phyloP scores from a whole-genome alignment of 176 grass and related monocot genomes.

The Musa schizocarpa region DNA sequence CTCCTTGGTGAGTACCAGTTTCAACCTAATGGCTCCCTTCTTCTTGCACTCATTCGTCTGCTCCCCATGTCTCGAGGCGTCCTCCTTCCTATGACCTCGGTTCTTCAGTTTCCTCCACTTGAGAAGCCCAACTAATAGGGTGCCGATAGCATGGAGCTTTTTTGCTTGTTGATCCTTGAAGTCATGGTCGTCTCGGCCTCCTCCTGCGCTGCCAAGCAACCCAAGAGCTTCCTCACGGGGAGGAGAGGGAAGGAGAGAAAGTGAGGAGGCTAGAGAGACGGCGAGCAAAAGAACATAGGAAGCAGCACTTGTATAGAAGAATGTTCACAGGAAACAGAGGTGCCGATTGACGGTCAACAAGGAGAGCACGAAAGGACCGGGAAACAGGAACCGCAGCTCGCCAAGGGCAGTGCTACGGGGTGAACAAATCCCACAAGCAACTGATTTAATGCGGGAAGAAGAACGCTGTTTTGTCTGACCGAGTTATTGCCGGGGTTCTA shows the following conservation, averaged over 20 bases:
- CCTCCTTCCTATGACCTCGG: background rate
- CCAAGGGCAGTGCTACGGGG: no score
- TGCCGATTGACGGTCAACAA: background rate
- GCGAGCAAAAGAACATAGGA: background rate
- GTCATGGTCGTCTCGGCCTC: background rate
- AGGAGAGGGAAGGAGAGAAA: background rate
- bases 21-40: background rate
- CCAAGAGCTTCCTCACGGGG: background rate
- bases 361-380: background rate
- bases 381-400: no score
- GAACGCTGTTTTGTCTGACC: no score
- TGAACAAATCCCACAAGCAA: no score
- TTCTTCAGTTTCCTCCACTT: background rate
- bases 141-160: background rate
- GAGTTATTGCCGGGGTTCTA: no score
- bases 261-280: background rate
- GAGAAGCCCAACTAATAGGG: background rate
- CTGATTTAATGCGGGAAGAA: no score
- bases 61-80: no score
- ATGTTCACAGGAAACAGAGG: background rate
- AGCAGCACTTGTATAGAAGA: background rate
- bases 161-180: background rate
- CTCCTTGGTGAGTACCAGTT: background rate
- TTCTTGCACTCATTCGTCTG: background rate
- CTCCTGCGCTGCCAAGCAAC: background rate